Percentiles rank a stretch among this genome's conserved stretches.
Evolutionary conservation across 176 grass and related monocot genomes (phyloP).

Genomic region (Aechmea fasciata): DNA sequence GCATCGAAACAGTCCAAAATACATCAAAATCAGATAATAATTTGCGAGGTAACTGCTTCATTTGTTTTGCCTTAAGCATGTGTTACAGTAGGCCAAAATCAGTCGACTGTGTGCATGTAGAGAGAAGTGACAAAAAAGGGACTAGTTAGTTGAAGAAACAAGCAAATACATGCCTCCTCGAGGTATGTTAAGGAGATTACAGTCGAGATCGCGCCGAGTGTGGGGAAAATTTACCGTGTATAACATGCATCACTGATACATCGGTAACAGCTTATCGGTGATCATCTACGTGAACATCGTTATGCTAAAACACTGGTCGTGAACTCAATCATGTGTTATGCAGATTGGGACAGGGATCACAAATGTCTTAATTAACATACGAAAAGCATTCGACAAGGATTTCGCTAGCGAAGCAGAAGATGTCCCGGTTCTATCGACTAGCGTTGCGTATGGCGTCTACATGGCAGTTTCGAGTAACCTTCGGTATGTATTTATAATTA

Average conservation of each 20-base stretch:
- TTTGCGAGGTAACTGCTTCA: no score
- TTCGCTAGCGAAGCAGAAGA: slow-evolving; percentile 52
- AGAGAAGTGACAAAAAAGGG: no score
- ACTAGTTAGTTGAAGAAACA: no score
- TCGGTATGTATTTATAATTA: slow-evolving; percentile 33
- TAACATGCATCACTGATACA: background rate
- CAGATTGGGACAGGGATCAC: slow-evolving; percentile 80
- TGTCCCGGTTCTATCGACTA: slow-evolving; percentile 68
- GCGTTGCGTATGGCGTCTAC: slow-evolving; percentile 89
- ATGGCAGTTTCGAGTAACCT: slow-evolving; percentile 98
- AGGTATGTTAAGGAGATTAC: no score
- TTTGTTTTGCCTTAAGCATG: no score
- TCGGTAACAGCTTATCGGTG: background rate
- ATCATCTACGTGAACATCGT: background rate
- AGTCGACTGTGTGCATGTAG: no score
- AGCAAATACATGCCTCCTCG: no score
- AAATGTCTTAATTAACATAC: slow-evolving; percentile 82
- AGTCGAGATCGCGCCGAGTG: background rate
- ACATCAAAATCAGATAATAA: no score
- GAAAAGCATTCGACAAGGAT: slow-evolving; percentile 57
- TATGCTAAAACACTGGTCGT: background rate
- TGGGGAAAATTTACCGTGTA: background rate
- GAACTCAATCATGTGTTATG: slow-evolving; percentile 9
- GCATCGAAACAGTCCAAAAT: no score
- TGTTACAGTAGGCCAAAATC: no score